Base-by-base conservation (phyloP, 306 rosid genomes). In the Ceratonia siliqua region DNA sequence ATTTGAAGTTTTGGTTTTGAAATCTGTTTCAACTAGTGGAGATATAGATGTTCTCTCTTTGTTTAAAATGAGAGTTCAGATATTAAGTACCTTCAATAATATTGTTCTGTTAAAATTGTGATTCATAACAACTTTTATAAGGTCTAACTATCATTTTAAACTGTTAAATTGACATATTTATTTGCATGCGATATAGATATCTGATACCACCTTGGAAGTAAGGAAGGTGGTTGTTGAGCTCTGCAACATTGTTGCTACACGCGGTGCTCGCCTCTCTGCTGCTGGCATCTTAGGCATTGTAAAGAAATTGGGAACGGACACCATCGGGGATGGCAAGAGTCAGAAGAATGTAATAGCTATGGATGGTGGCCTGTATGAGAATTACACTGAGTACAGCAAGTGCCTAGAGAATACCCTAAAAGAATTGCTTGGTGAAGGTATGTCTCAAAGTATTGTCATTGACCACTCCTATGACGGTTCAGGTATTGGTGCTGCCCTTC, bases 321-420 rank as follows among this genome's bases (percentile, higher is more conserved):
- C 80, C 5, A 0, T 41, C 6, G 70, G 56, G 68, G 85, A 79
- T 2, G 88, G 75, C 21, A 85, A 85, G 74, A 82, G 72, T 48
- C 80, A 78, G 38, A 87, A 59, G 77, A 82, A 80, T 20, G 96
- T 86, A 59, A 70, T 92, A 85, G 93, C 96, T 33, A 68, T 92
- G 85, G 97, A 92, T 77, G 97, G 97, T 39, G 97, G 97, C 73
- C 72, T 92, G 68, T 92, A 73, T 63, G 97, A 92, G 87, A 96
- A 92, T 79, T 92, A 92, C 82, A 38, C 55, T 2, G 89, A 84
- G 70, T 92, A 86, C 46, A 82, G 93, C 22, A 86, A 83, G 64
- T 82, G 89, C 81, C 48, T 92, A 82, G 97, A 90, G 79, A 78
- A 72, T n/a, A 85, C 97, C 55, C 49, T 92, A 33, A 80, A 52